A percentile compares a stretch with the other conserved stretches of the same genome.
Conservation (phyloP, 441 rosid species). For the Populus trichocarpa region DNA sequence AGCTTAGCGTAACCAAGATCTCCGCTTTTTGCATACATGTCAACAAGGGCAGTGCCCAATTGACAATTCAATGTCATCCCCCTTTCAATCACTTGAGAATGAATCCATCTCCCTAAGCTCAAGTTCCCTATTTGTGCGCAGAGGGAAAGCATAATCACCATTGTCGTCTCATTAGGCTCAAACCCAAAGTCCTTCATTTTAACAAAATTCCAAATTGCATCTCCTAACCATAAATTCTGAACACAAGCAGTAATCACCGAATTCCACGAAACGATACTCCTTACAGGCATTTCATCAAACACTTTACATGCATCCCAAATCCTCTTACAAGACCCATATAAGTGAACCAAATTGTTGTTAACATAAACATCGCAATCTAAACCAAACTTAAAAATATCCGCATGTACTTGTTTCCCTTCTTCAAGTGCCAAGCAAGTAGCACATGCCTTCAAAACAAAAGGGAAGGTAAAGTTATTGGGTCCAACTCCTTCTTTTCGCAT, state of each 20-base stretch:
- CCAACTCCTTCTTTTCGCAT: slow-evolving; percentile 54
- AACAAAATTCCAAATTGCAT: slow-evolving; percentile 43
- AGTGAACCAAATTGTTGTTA: slow-evolving; percentile 50
- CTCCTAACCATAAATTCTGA: slow-evolving; percentile 35
- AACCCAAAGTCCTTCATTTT: slow-evolving; percentile 47
- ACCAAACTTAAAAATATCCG: slow-evolving; percentile 50
- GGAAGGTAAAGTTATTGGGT: slow-evolving; percentile 61
- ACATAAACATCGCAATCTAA: slow-evolving; percentile 60
- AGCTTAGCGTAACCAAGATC: slow-evolving; percentile 41
- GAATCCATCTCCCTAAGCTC: slow-evolving; percentile 63
- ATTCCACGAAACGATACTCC: slow-evolving; percentile 79
- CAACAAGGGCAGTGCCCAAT: slow-evolving; percentile 74
- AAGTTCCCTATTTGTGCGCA: slow-evolving; percentile 57
- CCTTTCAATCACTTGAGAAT: slow-evolving; percentile 52
- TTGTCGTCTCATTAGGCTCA: slow-evolving; percentile 64
- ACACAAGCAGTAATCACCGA: slow-evolving; percentile 59
- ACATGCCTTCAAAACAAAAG: slow-evolving; percentile 65
- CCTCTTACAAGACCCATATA: slow-evolving; percentile 63
- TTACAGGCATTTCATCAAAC: slow-evolving; percentile 65
- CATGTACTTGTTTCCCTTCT: slow-evolving; percentile 68
- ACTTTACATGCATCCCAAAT: slow-evolving; percentile 41
- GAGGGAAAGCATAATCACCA: slow-evolving; percentile 60
- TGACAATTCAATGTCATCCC: slow-evolving; percentile 50
- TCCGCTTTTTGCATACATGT: slow-evolving; percentile 78
- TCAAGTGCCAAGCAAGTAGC: slow-evolving; percentile 38